Evolutionary conservation across 129 eudicot genomes (phyloP), one percentile per base, ranked within the genome.

Genomic region (Heracleum sosnowskyi): DNA sequence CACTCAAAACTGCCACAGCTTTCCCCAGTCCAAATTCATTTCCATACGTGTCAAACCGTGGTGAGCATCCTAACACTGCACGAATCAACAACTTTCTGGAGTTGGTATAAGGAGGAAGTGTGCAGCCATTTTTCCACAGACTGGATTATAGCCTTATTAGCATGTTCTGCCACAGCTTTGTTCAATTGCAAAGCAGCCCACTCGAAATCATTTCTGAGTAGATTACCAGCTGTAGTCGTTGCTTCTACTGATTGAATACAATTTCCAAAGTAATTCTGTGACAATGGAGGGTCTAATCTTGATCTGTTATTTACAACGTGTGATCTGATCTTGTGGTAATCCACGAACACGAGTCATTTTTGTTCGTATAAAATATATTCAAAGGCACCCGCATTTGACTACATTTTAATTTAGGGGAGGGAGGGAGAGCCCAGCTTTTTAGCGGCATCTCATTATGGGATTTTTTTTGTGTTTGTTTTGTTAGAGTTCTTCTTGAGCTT

Each of bases 21-120:
- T 85, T 91, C 53, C 97, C 97, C 74, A 91, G 36, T 33, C 93
- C 93, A n/a, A 91, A 91, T 75, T 91, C 93, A 33, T 85, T 88
- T 15, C 93, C 97, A 17, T 91, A 89, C 90, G 87, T 82, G 28
- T 89, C 86, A 82, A 91, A 91, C 40, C 93, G 82, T 5, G 91
- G 97, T 10, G 91, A 91, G 11, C 88, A 85, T 18, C 88, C 93
- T 83, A 5, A 87, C 49, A 41, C 88, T 85, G 51, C 42, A 36
- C 0, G 82, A 64, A 64, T 86, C 87, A 79, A 78, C 79, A 26
- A 80, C 45, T 74, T 37, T 69, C 33, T 76, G 35, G 28, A 80
- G 39, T 63, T 85, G 81, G 47, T 80, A 85, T 33, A 82, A 70
- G 28, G 53, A 77, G 5, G 86, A 90, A 13, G n/a, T 73, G 68